Evolutionary conservation across 1,139 yeast genomes (phyloP), one percentile per base, ranked within the genome.

Genomic region (Hanseniaspora sp.): DNA sequence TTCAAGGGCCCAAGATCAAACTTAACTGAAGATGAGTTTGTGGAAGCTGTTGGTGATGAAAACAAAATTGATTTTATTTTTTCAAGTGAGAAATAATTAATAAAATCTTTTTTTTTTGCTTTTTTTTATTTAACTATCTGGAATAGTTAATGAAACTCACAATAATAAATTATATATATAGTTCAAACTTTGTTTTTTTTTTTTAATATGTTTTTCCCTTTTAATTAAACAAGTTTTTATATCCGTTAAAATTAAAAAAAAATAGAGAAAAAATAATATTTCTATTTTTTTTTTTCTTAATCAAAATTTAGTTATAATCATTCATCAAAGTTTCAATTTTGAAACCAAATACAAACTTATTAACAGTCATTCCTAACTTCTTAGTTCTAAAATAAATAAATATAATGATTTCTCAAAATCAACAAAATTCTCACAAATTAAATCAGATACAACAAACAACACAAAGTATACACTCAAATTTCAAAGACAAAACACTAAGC

Each of bases 1-100:
- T 78, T 70, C 67, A 71, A 68, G 57, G 82, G 83, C 5, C 82
- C 83, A 18, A 69, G 63, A 46, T 63, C 66, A 5, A 65, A 63
- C 53, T 52, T 66, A 43, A 51, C 61, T 5, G 64, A 61, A 40
- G 59, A 59, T 37, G 65, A 62, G 18, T 63, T 57, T 45, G 55
- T 57, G 18, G 64, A 63, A 1, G 62, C 60, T 11, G 62, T 61
- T n/a, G 64, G 62, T 38, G 59, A 57, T 39, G 61, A 59, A 38
- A 62, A 59, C 28, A 62, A 60, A 29, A 60, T 64, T 31, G 68
- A 65, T 53, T 61, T 61, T 13, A 61, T 63, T 29, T 54, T 62
- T 29, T 35, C 46, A 8, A 8, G 15, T 15, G 37, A 35, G 4
- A 23, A 23, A 23, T 23, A 23, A 23, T n/a, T n/a, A n/a, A n/a